Percentiles rank a stretch among this genome's conserved stretches.
phyloP scores from a whole-genome alignment of 768 basidiomycete species.

The Podaxis rugospora region DNA sequence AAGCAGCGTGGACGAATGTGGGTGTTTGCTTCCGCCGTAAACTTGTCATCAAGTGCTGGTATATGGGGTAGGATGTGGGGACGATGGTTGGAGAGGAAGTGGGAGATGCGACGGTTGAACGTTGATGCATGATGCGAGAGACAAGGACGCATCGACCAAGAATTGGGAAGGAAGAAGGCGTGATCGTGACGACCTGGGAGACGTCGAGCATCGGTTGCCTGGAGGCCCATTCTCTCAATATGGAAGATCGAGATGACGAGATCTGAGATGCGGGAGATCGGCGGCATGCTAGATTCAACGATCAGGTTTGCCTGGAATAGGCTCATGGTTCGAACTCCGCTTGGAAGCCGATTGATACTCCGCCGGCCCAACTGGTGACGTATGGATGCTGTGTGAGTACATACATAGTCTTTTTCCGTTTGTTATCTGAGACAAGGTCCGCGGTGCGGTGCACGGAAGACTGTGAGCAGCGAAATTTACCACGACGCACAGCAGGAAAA shows the following conservation, averaged over 20 bases:
- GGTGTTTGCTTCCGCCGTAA: not conserved
- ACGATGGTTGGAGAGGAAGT: no score
- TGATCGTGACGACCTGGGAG: no score
- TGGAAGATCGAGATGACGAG: not conserved
- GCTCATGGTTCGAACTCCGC: not conserved
- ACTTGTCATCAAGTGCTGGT: not conserved
- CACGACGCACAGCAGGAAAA: no score
- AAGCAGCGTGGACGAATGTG: not conserved
- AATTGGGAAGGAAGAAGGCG: no score
- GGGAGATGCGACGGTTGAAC: no score
- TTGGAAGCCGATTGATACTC: not conserved
- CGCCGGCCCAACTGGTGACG: not conserved
- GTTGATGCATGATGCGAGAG: no score
- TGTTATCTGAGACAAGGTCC: not conserved
- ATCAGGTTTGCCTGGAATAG: not conserved
- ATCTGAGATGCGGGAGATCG: slow-evolving; percentile 11
- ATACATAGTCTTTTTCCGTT: not conserved
- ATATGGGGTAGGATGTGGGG: not conserved
- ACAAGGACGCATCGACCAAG: no score
- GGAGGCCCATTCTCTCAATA: not conserved
- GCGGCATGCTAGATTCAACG: not conserved
- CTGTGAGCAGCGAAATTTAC: not conserved
- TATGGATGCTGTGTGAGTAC: not conserved
- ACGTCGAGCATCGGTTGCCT: no score
- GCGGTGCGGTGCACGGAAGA: not conserved